Base-by-base conservation (phyloP, 192 early-diverging fungal species). In the Coemansia sp. region DNA sequence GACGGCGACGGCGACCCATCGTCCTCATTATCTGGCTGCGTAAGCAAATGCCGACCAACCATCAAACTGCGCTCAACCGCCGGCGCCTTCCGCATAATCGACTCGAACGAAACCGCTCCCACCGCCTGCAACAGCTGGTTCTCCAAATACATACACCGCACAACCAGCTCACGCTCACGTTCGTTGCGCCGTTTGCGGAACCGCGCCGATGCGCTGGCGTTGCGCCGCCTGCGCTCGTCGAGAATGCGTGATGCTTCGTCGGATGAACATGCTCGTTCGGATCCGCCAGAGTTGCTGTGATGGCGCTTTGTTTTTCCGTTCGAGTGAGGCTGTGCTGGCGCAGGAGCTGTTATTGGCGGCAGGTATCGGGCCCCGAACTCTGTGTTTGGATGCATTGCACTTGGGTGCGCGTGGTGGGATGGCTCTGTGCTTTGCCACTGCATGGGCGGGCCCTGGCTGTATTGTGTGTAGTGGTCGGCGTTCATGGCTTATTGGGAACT, bases 151-250 rank as follows among this genome's bases (percentile, higher is more conserved):
- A 79, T 36, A 55, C 84, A 88, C 62, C 81, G 73, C 14, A 81
- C 70, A 17, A 77, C 70, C 61, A 85, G 76, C 37, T 85, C 86
- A 28, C 80, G 68, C 63, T 86, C 86, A 11, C 85, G 79, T 58
- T 85, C 82, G 54, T 88, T 88, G 59, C 86, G 80, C 2, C 86
- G 85, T 53, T 85, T 84, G 47, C 86, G 79, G 63, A 88, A 88
- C 37, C 86, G 57, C 5, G 86, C 85, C 7, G 85, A 86, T 0
- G 86, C 86, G 50, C 75, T 85, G 20, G 86, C 86, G 46, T 88
- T 88, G 47, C 86, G 70, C 48, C 82, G 76, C 59, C 86, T 64
- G 51, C 86, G 82, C 61, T 88, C 86, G 18, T 82, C 83, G 18
- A 88, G 63, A 12, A 88, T 76, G 34, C 83, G 69, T 2, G 75